phyloP scores from a whole-genome alignment of 148 eudicot genomes.

The Arctostaphylos glauca region DNA sequence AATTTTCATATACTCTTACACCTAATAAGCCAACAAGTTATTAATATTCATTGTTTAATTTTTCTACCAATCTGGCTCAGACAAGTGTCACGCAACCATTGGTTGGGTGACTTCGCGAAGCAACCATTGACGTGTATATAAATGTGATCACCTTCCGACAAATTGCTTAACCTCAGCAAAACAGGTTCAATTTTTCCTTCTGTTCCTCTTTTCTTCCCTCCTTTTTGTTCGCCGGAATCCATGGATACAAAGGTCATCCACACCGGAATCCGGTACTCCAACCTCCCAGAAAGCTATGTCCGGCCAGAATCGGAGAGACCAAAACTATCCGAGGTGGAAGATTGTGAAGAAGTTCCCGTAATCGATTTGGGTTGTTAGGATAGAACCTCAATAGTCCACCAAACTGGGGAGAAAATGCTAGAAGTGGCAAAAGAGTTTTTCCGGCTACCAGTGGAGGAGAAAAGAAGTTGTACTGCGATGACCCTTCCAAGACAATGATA shows the following conservation, averaged over 20 bases:
- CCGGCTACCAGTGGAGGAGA: constrained; percentile 68
- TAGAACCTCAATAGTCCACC: constrained; percentile 23
- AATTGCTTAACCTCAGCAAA: background rate
- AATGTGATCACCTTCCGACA: background rate
- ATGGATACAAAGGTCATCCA: constrained; percentile 65
- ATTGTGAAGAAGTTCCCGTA: constrained; percentile 54
- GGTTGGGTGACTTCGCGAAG: too few relatives aligned
- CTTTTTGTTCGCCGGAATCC: background rate
- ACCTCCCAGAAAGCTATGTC: constrained; percentile 53
- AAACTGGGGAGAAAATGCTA: constrained; percentile 53
- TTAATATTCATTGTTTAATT: too few relatives aligned
- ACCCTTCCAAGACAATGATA: constrained; percentile 67
- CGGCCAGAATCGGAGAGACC: constrained; percentile 73
- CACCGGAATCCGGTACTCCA: constrained; percentile 39
- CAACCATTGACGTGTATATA: too few relatives aligned
- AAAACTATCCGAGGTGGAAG: constrained; percentile 45
- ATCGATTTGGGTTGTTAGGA: constrained; percentile 51
- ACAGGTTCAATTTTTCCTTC: background rate
- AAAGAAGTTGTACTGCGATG: constrained; percentile 81
- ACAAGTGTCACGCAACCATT: too few relatives aligned
- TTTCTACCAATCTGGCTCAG: too few relatives aligned
- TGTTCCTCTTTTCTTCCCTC: background rate
- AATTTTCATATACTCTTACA: too few relatives aligned
- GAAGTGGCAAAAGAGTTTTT: constrained; percentile 61
- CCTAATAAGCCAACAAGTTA: too few relatives aligned